These are phyloP conservation scores for Hura crepitans DNA, from an alignment of 441 rosid species.

Conservation along the genomic window DNA sequence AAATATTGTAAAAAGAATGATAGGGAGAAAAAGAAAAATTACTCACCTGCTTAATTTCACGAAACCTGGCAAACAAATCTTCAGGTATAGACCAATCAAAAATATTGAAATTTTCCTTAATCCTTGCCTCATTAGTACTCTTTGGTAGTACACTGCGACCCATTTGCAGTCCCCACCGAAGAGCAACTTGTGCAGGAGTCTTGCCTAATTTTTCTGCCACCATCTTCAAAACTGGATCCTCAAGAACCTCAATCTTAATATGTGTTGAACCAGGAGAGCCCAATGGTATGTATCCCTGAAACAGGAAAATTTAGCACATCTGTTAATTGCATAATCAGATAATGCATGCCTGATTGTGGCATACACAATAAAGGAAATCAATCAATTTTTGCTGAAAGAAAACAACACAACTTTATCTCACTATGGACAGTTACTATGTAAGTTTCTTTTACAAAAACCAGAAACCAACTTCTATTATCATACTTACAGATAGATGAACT, in stretches of 20 bases:
- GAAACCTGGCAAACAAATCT: slow-evolving; percentile 40
- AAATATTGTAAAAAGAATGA: background rate
- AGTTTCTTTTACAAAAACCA: background rate
- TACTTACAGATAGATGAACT: slow-evolving; percentile 42
- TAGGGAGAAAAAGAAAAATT: background rate
- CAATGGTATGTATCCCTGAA: slow-evolving; percentile 1
- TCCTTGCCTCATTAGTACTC: slow-evolving; percentile 48
- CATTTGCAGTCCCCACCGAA: slow-evolving; percentile 58
- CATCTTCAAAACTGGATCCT: slow-evolving; percentile 34
- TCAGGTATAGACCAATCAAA: slow-evolving; percentile 52
- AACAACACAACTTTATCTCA: background rate
- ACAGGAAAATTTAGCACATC: background rate
- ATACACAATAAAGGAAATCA: background rate
- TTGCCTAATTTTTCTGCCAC: slow-evolving; percentile 45
- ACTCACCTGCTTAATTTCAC: slow-evolving; percentile 51
- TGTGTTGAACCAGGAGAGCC: slow-evolving; percentile 1
- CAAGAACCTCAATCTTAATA: slow-evolving; percentile 32
- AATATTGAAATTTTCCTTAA: slow-evolving; percentile 52
- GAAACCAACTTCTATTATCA: background rate
- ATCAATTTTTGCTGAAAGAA: background rate
- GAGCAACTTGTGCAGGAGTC: slow-evolving; percentile 52
- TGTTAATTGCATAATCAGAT: background rate
- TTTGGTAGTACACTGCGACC: slow-evolving; percentile 65
- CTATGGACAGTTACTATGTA: background rate
- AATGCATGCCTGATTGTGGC: background rate